These are phyloP conservation scores for Neurospora crassa DNA, from an alignment of 2,329 filamentous ascomycete species.

Conservation along the genomic window DNA sequence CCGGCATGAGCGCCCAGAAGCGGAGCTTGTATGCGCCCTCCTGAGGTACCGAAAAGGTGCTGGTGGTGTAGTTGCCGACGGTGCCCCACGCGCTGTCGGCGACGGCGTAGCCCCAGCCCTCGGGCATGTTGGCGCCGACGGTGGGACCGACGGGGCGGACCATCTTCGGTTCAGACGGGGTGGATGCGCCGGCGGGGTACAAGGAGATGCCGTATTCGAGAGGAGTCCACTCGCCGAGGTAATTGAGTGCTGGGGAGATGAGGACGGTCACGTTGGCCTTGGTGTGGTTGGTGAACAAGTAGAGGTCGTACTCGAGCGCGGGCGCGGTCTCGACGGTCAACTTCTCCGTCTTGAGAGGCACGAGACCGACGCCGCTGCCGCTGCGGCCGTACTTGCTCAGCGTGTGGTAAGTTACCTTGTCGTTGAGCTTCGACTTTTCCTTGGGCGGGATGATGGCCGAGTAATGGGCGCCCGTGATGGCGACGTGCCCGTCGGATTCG, in stretches of 20 bases:
- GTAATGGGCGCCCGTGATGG: constrained; percentile 46
- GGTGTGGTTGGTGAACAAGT: constrained; percentile 44
- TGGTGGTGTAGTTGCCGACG: constrained; percentile 33
- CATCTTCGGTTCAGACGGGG: constrained; percentile 22
- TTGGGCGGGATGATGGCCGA: constrained; percentile 28
- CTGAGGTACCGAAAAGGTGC: constrained; percentile 28
- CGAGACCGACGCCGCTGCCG: constrained; percentile 45
- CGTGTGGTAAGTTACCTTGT: constrained; percentile 37
- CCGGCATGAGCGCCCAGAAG: constrained; percentile 42
- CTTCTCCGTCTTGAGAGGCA: constrained; percentile 40
- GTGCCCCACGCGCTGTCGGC: constrained; percentile 38
- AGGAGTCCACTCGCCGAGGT: constrained; percentile 37
- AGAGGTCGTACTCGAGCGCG: constrained; percentile 51
- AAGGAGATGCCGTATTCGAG: constrained; percentile 42
- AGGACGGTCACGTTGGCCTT: constrained; percentile 37
- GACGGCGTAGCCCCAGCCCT: constrained; percentile 33
- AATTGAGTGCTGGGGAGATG: constrained; percentile 44
- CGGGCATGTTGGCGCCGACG: constrained; percentile 31
- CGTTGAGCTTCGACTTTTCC: constrained; percentile 16
- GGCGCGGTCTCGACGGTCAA: constrained; percentile 40
- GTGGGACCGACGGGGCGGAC: constrained; percentile 33
- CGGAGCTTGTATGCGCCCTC: constrained; percentile 39
- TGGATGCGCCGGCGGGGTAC: constrained; percentile 27
- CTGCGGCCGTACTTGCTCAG: constrained; percentile 49
- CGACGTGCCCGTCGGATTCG: constrained; percentile 48